phyloP scores from a whole-genome alignment of 1,284 basidiomycete genomes.

The Tylopilus sp. region DNA sequence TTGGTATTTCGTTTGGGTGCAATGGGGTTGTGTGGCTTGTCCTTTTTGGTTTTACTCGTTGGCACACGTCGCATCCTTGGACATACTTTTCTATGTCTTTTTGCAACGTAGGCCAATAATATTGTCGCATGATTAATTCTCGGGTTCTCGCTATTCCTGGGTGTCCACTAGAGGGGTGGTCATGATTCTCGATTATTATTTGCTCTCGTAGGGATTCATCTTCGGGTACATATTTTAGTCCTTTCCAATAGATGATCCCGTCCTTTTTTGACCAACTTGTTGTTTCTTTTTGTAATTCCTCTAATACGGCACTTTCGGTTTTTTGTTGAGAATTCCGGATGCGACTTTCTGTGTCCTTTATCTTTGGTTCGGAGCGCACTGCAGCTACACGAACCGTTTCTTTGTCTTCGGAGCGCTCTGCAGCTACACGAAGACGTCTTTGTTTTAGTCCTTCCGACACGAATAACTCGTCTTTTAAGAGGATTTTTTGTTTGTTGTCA shows the following conservation, averaged over 20 bases:
- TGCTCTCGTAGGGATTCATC: not conserved
- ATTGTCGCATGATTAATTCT: not conserved
- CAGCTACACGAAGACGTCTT: too few species aligned
- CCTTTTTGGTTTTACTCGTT: not conserved
- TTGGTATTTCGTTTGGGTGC: not conserved
- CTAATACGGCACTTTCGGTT: too few species aligned
- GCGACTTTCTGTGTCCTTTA: too few species aligned
- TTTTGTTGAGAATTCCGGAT: too few species aligned
- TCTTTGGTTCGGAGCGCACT: too few species aligned
- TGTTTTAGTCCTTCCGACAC: not conserved
- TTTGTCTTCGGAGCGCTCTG: too few species aligned
- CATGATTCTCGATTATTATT: not conserved
- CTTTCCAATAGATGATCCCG: not conserved
- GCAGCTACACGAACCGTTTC: too few species aligned
- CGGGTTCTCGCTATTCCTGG: conserved; percentile 30
- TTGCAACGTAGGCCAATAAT: not conserved
- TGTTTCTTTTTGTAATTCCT: not conserved
- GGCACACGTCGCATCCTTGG: not conserved
- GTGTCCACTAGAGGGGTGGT: conserved; percentile 34
- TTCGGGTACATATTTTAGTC: not conserved
- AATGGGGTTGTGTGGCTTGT: not conserved
- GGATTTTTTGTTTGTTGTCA: not conserved
- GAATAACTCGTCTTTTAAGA: too few species aligned
- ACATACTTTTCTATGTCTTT: not conserved
- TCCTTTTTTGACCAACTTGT: not conserved